phyloP scores from a whole-genome alignment of 148 eudicot species.

The Mesembryanthemum crystallinum region DNA sequence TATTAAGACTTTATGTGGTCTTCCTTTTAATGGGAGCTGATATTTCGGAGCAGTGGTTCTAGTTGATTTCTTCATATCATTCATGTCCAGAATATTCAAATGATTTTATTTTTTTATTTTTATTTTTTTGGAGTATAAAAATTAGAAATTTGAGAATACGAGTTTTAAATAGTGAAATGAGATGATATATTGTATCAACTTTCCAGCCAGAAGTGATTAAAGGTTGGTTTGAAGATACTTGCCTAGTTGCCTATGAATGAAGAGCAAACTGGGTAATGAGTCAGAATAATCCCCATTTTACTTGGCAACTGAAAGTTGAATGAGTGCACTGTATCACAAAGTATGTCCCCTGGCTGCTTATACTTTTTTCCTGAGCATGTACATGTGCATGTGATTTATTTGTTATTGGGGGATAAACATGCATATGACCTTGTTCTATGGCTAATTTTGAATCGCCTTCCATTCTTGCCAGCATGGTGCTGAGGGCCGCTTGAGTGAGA shows the following conservation, averaged over 20 bases:
- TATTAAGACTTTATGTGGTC: background rate
- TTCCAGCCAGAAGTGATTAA: background rate
- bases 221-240: background rate
- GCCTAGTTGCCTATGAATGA: background rate
- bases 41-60: background rate
- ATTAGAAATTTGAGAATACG: background rate
- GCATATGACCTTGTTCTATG: background rate
- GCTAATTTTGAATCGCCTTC: constrained; percentile 5
- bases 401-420: background rate
- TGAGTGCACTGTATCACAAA: background rate
- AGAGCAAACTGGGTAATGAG: background rate
- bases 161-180: background rate
- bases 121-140: background rate
- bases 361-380: constrained; percentile 6
- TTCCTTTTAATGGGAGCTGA: background rate
- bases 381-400: background rate
- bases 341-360: background rate
- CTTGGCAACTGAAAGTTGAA: background rate
- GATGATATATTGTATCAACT: background rate
- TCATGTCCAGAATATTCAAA: background rate
- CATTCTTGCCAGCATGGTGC: constrained; percentile 66
- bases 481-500: constrained; percentile 82
- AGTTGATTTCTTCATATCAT: background rate
- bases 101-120: no score
- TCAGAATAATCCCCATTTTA: background rate